Evolutionary conservation across 202 grass and related monocot genomes (phyloP).

Genomic region (Elaeis oleifera): DNA sequence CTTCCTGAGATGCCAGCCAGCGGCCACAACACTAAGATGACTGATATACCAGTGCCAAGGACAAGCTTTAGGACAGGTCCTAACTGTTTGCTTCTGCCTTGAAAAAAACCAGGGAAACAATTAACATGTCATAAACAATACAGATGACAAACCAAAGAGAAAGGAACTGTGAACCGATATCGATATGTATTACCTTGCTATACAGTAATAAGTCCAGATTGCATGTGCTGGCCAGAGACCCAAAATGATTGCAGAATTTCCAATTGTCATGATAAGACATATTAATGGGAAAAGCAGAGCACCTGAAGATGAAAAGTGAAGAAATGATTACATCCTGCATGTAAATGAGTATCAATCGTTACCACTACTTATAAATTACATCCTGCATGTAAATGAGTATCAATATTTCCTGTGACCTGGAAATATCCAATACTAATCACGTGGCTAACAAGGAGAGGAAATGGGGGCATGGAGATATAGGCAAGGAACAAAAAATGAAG

Average conservation of each 20-base stretch:
- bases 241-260: slow-evolving; percentile 70
- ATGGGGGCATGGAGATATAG: no score
- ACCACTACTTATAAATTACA: no score
- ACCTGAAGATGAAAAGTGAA: slow-evolving; percentile 32
- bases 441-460: no score
- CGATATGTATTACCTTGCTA: slow-evolving; percentile 46
- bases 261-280: slow-evolving; percentile 80
- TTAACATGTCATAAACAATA: slow-evolving; percentile 23
- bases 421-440: no score
- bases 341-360: no score
- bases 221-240: slow-evolving; percentile 88
- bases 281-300: slow-evolving; percentile 63
- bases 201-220: slow-evolving; percentile 84
- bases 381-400: no score
- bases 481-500: no score
- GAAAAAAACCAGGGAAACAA: slow-evolving; percentile 25
- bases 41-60: slow-evolving; percentile 52
- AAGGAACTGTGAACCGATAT: no score
- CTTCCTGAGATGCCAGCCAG: slow-evolving; percentile 64
- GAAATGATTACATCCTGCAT: no score
- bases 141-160: not conserved
- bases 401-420: no score
- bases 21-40: slow-evolving; percentile 54
- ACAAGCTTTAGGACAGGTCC: slow-evolving; percentile 82
- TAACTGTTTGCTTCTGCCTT: slow-evolving; percentile 71